Percentiles rank a stretch among this genome's conserved stretches.
Conservation (phyloP, 2,329 filamentous ascomycete genomes). For the Aspergillus glaucus region DNA sequence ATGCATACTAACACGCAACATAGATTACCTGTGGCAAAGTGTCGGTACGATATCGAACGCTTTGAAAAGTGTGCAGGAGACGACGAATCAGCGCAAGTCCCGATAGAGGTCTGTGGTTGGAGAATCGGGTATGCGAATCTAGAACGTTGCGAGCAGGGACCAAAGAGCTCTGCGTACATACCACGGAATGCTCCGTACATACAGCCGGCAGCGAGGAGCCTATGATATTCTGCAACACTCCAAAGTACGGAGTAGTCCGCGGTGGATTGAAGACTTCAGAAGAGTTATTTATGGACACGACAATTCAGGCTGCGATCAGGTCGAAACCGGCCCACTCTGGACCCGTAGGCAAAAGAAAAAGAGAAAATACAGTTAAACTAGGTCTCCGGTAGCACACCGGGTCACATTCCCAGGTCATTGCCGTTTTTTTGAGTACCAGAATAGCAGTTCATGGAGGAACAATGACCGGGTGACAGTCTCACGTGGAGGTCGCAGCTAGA, state of each 20-base stretch:
- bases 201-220: too few relatives aligned
- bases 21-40: slow-evolving; percentile 29
- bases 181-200: too few relatives aligned
- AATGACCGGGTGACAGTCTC: not conserved
- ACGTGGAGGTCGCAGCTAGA: not conserved
- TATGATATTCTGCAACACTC: too few relatives aligned
- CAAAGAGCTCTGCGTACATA: too few relatives aligned
- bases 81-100: slow-evolving; percentile 18
- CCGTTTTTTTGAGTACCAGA: not conserved
- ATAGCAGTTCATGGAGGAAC: not conserved
- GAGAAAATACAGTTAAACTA: not conserved
- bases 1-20: not conserved
- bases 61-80: slow-evolving; percentile 17
- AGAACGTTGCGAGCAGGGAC: not conserved
- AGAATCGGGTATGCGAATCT: not conserved
- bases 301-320: not conserved
- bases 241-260: too few relatives aligned
- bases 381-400: too few relatives aligned
- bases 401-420: too few relatives aligned
- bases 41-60: slow-evolving; percentile 25
- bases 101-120: slow-evolving; percentile 11
- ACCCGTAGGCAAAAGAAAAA: not conserved
- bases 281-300: not conserved
- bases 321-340: not conserved
- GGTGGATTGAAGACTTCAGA: not conserved